Conservation (phyloP, 345 rosid species). For the Heritiera fomes region DNA sequence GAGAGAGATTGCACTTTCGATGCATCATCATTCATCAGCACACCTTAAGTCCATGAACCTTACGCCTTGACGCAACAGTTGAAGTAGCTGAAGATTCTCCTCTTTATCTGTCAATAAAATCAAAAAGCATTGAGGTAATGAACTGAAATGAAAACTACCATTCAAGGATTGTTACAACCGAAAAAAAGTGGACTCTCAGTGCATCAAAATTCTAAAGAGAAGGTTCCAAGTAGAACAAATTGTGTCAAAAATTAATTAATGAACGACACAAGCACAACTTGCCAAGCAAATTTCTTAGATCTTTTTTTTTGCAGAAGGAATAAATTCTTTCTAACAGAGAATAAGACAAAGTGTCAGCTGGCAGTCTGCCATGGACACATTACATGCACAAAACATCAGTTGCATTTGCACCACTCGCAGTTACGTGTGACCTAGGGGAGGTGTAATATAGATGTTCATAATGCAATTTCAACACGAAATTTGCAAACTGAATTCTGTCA, state of each 20-base stretch:
- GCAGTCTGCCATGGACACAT: not conserved
- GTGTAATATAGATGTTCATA: not conserved
- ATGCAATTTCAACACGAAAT: not conserved
- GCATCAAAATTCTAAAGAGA: not conserved
- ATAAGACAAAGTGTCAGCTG: not conserved
- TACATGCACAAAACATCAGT: not conserved
- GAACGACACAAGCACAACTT: not conserved
- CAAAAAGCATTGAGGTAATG: not conserved
- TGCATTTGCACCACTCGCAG: constrained; percentile 1
- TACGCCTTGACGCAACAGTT: constrained; percentile 77
- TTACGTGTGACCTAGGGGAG: constrained; percentile 1
- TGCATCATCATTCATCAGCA: constrained; percentile 11
- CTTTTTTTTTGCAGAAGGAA: no score
- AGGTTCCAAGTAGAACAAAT: not conserved
- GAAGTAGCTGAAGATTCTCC: constrained; percentile 76
- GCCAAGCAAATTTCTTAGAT: not conserved
- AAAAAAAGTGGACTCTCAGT: not conserved
- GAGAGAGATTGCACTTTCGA: not conserved
- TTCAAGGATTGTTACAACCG: not conserved
- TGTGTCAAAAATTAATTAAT: not conserved
- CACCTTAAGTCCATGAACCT: constrained; percentile 18
- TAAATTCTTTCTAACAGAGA: not conserved
- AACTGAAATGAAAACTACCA: not conserved
- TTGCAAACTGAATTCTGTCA: not conserved
- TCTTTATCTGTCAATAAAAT: constrained; percentile 49